Evolutionary conservation across 2,329 filamentous ascomycete genomes (phyloP).

Genomic region (Xylariaceae sp.): DNA sequence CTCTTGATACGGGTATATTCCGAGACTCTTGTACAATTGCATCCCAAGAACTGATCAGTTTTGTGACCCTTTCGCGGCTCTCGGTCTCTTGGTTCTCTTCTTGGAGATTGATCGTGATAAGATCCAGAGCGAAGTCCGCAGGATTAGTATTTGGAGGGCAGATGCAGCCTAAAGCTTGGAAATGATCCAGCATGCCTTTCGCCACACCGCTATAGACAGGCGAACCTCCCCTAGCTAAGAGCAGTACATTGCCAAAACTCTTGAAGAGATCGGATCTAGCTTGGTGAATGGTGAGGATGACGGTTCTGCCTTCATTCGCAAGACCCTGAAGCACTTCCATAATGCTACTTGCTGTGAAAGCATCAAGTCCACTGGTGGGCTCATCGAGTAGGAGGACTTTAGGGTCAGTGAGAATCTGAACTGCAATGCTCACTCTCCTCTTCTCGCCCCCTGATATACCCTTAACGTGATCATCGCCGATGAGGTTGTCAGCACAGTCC

Average conservation of each 20-base stretch:
- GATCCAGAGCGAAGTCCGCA: constrained; percentile 73
- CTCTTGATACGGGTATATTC: neutral
- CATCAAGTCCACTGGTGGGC: constrained; percentile 72
- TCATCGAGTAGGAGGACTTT: constrained; percentile 72
- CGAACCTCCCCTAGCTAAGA: constrained; percentile 67
- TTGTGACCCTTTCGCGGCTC: constrained; percentile 60
- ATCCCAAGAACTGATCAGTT: constrained; percentile 59
- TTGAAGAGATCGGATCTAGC: constrained; percentile 70
- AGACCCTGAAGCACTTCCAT: constrained; percentile 70
- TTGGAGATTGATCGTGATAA: constrained; percentile 74
- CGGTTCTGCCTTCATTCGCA: constrained; percentile 68
- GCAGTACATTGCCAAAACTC: constrained; percentile 68
- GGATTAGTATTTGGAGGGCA: constrained; percentile 72
- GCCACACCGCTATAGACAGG: constrained; percentile 67
- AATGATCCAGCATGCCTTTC: constrained; percentile 63
- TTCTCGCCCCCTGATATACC: constrained; percentile 81
- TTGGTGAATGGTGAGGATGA: constrained; percentile 77
- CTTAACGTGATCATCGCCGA: constrained; percentile 71
- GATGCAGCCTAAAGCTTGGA: constrained; percentile 56
- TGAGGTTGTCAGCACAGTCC: constrained; percentile 72
- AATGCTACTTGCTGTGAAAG: constrained; percentile 75
- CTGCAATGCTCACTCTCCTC: constrained; percentile 71
- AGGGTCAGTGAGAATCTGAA: constrained; percentile 74
- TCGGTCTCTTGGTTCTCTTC: constrained; percentile 59
- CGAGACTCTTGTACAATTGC: constrained; percentile 3